These are phyloP conservation scores for Suhomyces bribrorum DNA, from an alignment of 1,139 yeast genomes.

Conservation along the genomic window DNA sequence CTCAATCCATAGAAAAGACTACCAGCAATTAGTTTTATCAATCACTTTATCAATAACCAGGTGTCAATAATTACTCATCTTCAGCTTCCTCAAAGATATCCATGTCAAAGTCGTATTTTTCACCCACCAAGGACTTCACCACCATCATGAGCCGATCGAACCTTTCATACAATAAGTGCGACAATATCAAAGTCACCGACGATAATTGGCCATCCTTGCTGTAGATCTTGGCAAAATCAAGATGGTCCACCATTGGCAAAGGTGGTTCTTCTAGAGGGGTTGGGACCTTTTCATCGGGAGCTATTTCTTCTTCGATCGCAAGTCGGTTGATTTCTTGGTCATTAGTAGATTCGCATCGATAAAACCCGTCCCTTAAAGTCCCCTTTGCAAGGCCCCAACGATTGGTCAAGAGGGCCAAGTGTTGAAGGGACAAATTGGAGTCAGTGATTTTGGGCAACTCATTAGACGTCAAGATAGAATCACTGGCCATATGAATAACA, in stretches of 20 bases:
- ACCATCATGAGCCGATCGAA: conserved; percentile 34
- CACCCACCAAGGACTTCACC: conserved; percentile 40
- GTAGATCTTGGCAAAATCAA: conserved; percentile 31
- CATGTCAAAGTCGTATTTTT: conserved; percentile 28
- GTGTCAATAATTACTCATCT: neutral
- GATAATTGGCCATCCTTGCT: conserved; percentile 37
- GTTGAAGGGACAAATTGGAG: conserved; percentile 35
- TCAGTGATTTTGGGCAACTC: conserved; percentile 38
- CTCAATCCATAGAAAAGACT: too few species aligned
- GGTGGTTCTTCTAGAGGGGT: too few species aligned
- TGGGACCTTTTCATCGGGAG: conserved; percentile 8
- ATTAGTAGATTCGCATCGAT: conserved; percentile 11
- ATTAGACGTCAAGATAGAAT: conserved; percentile 27
- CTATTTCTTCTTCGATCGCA: neutral
- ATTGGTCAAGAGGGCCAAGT: conserved; percentile 28
- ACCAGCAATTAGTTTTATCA: too few species aligned
- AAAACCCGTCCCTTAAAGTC: conserved; percentile 32
- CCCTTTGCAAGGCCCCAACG: conserved; percentile 33
- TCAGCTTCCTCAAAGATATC: conserved; percentile 13
- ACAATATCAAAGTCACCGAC: conserved; percentile 31
- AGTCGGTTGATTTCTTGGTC: conserved; percentile 2
- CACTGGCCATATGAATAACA: conserved; percentile 36
- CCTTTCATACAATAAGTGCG: conserved; percentile 35
- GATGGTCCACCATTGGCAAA: conserved; percentile 23
- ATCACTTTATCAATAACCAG: too few species aligned